These are phyloP conservation scores for Groenewaldozyma sp. DNA, from an alignment of 1,139 yeast genomes.

Conservation along the genomic window DNA sequence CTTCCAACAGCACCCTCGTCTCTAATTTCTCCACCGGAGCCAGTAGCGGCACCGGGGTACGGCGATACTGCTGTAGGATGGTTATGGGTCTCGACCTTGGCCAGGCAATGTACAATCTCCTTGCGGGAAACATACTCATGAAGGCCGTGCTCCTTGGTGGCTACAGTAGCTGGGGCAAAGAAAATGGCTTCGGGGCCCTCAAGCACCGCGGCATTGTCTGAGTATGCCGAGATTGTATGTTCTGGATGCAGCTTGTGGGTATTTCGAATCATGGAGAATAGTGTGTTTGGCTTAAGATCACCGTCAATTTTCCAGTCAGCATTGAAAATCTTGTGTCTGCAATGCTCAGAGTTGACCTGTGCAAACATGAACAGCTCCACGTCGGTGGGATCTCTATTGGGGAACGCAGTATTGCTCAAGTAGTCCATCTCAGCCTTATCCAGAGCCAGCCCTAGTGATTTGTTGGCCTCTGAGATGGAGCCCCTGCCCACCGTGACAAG, in stretches of 20 bases:
- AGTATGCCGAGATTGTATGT: conserved; percentile 85
- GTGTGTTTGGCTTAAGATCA: conserved; percentile 55
- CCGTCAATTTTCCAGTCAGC: conserved; percentile 98
- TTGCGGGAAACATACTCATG: conserved; percentile 64
- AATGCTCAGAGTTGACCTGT: conserved; percentile 98
- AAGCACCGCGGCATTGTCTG: conserved; percentile 97
- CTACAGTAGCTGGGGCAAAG: conserved; percentile 55
- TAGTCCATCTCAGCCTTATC: conserved; percentile 91
- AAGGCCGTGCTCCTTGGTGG: conserved; percentile 32
- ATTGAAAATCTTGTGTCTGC: conserved; percentile 97
- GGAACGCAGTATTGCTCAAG: conserved; percentile 63
- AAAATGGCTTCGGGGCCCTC: conserved; percentile 68
- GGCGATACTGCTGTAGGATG: conserved; percentile 99
- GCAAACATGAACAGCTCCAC: conserved; percentile 99
- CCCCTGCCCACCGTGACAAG: conserved; percentile 55
- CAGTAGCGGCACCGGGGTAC: conserved; percentile 98
- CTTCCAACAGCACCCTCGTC: conserved; percentile 99
- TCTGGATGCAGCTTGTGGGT: conserved; percentile 78
- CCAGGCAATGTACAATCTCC: conserved; percentile 80
- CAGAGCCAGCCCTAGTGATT: conserved; percentile 78
- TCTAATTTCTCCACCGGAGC: conserved; percentile 99
- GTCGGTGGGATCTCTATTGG: conserved; percentile 93
- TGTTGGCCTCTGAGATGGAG: conserved; percentile 67
- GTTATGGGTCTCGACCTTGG: conserved; percentile 97
- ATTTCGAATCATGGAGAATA: conserved; percentile 93